Base-by-base conservation (phyloP, 257 asterid species). In the Solanum tarapatanum region DNA sequence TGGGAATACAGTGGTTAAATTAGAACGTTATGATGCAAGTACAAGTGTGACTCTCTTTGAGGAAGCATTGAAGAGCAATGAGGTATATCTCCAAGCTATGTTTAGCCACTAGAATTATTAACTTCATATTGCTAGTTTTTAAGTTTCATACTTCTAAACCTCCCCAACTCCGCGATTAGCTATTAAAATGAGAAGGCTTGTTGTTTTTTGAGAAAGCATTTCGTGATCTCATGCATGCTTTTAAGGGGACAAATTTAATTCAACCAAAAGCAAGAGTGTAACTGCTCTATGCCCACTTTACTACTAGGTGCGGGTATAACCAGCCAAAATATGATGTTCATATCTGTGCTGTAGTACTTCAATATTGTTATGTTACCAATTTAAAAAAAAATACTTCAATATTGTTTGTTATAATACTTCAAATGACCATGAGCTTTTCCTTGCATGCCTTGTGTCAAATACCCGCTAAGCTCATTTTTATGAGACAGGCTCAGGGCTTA, bases 51-150 rank as follows among this genome's bases (percentile, higher is more conserved):
- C 88, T 45, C 91, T 96, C 83, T 94, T 96, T 87, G 91, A 88
- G 82, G 94, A 95, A 92, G 98, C 97, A 45, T 87, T 96, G 91
- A 89, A 87, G 91, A 88, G 83, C 86, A 96, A 96, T 43, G 96
- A 96, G 98, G 98, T 95, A 89, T 90, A 30, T 26, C 23, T 17
- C 45, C 45, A 55, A n/a, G 58, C 76, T 74, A 77, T 87, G 51
- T 82, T 69, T 84, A n/a, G 33, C 68, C 87, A 28, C 74, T 64
- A 45, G 60, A 86, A 79, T 45, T 14, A 77, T n/a, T 48, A 77
- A 36, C 88, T 45, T 73, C 30, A 48, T 33, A 51, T 45, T 70
- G 12, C 39, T 19, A 43, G 66, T 79, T 79, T 43, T 43, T 48
- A 51, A 17, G 85, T 82, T 48, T 48, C 85, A 82, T 0, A 35